These are phyloP conservation scores for Rosa lucieae DNA, from an alignment of 306 rosid species.

Conservation along the genomic window DNA sequence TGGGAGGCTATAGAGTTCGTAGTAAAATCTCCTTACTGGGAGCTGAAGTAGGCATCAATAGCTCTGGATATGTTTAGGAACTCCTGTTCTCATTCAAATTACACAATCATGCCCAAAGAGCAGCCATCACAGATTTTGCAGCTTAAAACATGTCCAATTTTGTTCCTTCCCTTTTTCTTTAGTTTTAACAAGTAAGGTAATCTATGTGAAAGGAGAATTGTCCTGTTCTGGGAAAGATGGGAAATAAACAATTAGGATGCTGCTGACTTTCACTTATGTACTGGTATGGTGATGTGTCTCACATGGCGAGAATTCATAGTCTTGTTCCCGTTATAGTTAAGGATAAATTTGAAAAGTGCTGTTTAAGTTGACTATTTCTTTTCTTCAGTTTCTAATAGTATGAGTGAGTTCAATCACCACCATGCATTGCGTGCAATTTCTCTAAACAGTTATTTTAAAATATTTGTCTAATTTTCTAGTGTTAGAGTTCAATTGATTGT, in stretches of 20 bases:
- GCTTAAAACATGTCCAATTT: neutral
- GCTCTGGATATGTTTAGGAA: neutral
- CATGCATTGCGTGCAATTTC: neutral
- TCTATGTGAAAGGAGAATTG: neutral
- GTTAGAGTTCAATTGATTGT: neutral
- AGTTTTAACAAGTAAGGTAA: neutral
- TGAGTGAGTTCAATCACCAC: neutral
- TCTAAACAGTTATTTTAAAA: neutral
- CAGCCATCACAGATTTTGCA: constrained; percentile 2
- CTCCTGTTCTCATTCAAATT: neutral
- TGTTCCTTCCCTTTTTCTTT: neutral
- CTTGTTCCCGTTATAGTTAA: neutral
- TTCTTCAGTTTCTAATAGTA: neutral
- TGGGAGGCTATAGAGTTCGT: neutral
- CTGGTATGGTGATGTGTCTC: neutral
- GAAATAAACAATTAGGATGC: neutral
- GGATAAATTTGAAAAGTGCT: neutral
- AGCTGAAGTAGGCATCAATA: neutral
- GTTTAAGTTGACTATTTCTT: neutral
- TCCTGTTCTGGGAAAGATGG: neutral
- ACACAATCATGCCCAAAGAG: neutral
- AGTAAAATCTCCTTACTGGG: neutral
- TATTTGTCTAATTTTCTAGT: neutral
- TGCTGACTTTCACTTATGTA: neutral
- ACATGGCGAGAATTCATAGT: neutral